Base-by-base conservation (phyloP, 2,329 filamentous ascomycete species). In the Mycogone perniciosa region DNA sequence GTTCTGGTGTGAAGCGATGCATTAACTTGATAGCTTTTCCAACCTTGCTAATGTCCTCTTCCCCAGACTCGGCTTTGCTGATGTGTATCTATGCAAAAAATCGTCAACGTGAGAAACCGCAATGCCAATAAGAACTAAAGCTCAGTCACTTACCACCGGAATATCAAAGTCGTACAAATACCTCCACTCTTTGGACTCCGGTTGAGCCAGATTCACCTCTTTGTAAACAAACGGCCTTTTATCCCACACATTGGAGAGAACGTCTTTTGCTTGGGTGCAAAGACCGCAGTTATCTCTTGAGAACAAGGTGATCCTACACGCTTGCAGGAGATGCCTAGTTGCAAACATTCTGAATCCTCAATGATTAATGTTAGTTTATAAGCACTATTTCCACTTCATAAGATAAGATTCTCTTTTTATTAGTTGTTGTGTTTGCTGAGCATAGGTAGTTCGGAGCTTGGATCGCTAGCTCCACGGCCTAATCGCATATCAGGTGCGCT, bases 161-260 rank as follows among this genome's bases (percentile, higher is more conserved):
- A 88, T 87, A 59, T 92, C 88, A 64, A 90, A 88, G 52, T 90
- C 87, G 63, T 92, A 92, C 1, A 89, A 62, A 44, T 84, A 76
- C 60, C 80, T 82, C 88, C 88, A 92, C 27, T 73, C 70, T 55
- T 81, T 77, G 11, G 77, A 76, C 29, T 81, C 78, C 0, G 78
- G 74, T 44, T 78, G 76, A 69, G 87, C 81, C 37, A 90, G 81
- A 62, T 90, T 82, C 44, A 91, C 74, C 65, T 90, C 85, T 6
- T 74, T 72, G 66, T 82, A 89, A 13, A 76, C 76, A 66, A 91
- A 89, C 0, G 83, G 84, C 29, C 84, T 73, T 54, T 62, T 64
- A 51, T 86, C 79, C 78, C 81, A 85, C 7, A 90, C 84, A 7
- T 80, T 72, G 3, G 82, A 84, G 27, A 92, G 73, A 2, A 85